Evolutionary conservation across 1,139 yeast species (phyloP).

Genomic region (Wickerhamiella pararugosa): DNA sequence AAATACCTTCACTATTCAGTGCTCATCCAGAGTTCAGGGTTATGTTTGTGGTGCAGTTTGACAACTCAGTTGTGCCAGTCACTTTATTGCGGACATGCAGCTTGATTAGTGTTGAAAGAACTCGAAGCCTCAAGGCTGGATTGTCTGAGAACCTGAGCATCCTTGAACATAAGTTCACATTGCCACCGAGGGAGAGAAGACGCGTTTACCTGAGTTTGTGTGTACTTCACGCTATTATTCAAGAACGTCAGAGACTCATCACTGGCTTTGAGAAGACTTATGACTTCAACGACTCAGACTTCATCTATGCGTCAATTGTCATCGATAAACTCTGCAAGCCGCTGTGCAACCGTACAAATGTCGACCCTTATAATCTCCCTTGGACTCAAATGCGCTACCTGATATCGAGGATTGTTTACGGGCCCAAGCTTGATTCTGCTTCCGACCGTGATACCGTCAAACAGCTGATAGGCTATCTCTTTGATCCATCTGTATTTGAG

Average conservation of each 20-base stretch:
- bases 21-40: conserved; percentile 31
- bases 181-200: conserved; percentile 31
- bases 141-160: conserved; percentile 27
- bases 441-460: neutral
- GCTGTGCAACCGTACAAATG: conserved; percentile 23
- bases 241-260: conserved; percentile 42
- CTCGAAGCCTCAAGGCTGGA: conserved; percentile 42
- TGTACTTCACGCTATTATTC: conserved; percentile 57
- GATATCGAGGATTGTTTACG: conserved; percentile 47
- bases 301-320: conserved; percentile 35
- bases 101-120: conserved; percentile 43
- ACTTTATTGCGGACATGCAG: conserved; percentile 39
- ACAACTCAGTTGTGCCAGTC: conserved; percentile 34
- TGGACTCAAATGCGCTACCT: conserved; percentile 42
- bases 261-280: conserved; percentile 45
- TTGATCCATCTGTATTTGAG: conserved; percentile 27
- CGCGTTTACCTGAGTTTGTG: conserved; percentile 40
- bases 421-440: conserved; percentile 48
- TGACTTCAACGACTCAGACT: conserved; percentile 66
- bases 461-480: conserved; percentile 22
- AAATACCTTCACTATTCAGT: conserved; percentile 26
- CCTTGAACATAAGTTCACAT: conserved; percentile 14
- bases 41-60: conserved; percentile 44
- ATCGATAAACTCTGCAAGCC: conserved; percentile 30
- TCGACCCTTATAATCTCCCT: conserved; percentile 37